Conservation (phyloP, 169 alveolate genomes). For the Plasmodium vinckei region DNA sequence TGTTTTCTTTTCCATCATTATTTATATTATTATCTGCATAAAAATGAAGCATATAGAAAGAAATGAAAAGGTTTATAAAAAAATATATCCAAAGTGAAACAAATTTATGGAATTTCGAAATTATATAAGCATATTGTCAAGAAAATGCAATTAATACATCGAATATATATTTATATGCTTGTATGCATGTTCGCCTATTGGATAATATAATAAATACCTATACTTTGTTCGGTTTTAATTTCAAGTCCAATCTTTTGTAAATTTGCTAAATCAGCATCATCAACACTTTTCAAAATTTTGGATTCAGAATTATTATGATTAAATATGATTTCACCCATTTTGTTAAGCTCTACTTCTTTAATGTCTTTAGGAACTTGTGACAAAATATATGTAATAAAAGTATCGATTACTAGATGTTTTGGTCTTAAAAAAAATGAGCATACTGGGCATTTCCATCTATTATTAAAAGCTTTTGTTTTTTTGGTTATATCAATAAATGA, state of each 20-base stretch:
- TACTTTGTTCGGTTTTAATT: constrained; percentile 39
- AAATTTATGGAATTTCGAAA: not conserved
- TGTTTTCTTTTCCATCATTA: not conserved
- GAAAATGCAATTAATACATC: not conserved
- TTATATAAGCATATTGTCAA: not conserved
- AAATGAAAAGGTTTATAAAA: no score
- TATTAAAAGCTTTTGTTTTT: constrained; percentile 92
- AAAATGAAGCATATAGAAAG: not conserved
- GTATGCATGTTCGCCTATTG: not conserved
- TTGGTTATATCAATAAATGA: constrained; percentile 91
- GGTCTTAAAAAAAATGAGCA: constrained; percentile 91
- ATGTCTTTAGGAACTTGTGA: constrained; percentile 77
- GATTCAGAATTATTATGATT: constrained; percentile 10
- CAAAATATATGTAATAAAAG: constrained; percentile 84
- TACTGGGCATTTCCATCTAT: constrained; percentile 95
- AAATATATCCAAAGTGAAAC: not conserved
- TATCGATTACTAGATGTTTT: constrained; percentile 88
- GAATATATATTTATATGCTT: not conserved
- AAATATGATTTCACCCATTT: constrained; percentile 59
- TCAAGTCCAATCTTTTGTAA: constrained; percentile 19
- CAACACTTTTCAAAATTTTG: constrained; percentile 33
- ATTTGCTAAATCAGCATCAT: constrained; percentile 19
- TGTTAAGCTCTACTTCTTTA: constrained; percentile 77
- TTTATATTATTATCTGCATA: constrained; percentile 12
- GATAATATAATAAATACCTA: constrained; percentile 6